Percentiles rank a stretch among this genome's conserved stretches.
phyloP scores from a whole-genome alignment of 202 grass and related monocot species.

The Bolboschoenoplectus hybrid region DNA sequence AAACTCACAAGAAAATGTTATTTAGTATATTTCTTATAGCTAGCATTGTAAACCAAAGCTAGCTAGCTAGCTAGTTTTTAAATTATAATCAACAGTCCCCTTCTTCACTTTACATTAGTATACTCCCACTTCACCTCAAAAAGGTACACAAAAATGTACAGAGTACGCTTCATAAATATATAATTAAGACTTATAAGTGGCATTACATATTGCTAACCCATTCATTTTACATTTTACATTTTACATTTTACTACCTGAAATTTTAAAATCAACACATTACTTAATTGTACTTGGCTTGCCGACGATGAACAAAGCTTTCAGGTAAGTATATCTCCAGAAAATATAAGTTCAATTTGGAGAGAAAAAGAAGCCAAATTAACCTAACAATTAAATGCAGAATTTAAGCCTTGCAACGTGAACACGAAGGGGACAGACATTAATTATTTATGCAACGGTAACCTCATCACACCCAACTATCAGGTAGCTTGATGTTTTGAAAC shows the following conservation, averaged over 20 bases:
- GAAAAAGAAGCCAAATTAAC: constrained; percentile 9
- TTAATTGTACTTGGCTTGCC: neutral
- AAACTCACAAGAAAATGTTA: constrained; percentile 22
- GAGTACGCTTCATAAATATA: neutral
- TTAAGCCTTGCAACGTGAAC: neutral
- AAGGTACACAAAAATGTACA: constrained; percentile 28
- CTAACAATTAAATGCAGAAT: constrained; percentile 2
- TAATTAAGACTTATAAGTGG: constrained; percentile 16
- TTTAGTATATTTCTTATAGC: neutral
- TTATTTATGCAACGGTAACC: constrained; percentile 7
- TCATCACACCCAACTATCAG: constrained; percentile 79
- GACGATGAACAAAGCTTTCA: neutral
- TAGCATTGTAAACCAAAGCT: neutral
- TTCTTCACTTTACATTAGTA: constrained; percentile 19
- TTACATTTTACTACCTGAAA: constrained; percentile 21
- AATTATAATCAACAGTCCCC: neutral
- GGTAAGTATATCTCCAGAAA: neutral
- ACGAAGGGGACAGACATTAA: constrained; percentile 8
- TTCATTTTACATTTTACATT: neutral
- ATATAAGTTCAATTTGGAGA: constrained; percentile 14
- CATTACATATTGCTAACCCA: neutral
- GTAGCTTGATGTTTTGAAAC: constrained; percentile 77
- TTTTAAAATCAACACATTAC: neutral
- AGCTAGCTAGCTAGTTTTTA: neutral
- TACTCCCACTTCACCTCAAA: constrained; percentile 5